Evolutionary conservation across 176 grass and related monocot species (phyloP), one percentile per base, ranked within the genome.

Genomic region (Ensete ventricosum): DNA sequence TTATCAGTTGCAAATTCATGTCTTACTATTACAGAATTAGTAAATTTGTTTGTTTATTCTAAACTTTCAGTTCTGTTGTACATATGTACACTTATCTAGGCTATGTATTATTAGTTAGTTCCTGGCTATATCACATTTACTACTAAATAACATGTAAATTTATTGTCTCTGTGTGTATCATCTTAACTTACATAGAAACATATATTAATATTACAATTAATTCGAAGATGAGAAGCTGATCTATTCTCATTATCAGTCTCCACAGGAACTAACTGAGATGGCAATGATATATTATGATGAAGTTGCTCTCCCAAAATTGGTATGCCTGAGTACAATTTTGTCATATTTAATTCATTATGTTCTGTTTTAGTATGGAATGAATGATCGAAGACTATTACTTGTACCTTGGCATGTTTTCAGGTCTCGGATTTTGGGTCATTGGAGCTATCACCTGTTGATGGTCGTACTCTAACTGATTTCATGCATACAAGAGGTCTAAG

Each of bases 401-500:
- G 20, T 25, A 11, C 14, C n/a, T 22, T n/a, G 81, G 77, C 67
- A 71, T 77, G 67, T 57, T 12, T 80, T 80, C 79, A 99, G 95
- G 90, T 99, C 79, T 86, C 95, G 70, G 95, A 99, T 87, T 99
- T 99, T 89, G 95, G 86, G 80, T 99, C 95, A 21, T 79, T 99
- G 79, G 95, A 99, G 82, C 95, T 99, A 87, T 99, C 95, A 78
- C 95, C 95, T 59, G 95, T 99, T 81, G 95, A 99, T 57, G 95
- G 95, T 85, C 87, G 95, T 66, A 99, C 95, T 81, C 74, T 99
- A 59, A 99, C 95, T 74, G 95, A 99, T 85, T 99, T 99, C 86
- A 94, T 99, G 95, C 95, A 99, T 79, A 94, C 90, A 19, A 91
- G 95, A 88, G 95, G 90, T 69, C 81, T 99, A 73, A 80, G 80